Percentiles rank a stretch among this genome's conserved stretches.
Evolutionary conservation across 164 flowering plant species (phyloP).

Genomic region (Cinnamomum chago): DNA sequence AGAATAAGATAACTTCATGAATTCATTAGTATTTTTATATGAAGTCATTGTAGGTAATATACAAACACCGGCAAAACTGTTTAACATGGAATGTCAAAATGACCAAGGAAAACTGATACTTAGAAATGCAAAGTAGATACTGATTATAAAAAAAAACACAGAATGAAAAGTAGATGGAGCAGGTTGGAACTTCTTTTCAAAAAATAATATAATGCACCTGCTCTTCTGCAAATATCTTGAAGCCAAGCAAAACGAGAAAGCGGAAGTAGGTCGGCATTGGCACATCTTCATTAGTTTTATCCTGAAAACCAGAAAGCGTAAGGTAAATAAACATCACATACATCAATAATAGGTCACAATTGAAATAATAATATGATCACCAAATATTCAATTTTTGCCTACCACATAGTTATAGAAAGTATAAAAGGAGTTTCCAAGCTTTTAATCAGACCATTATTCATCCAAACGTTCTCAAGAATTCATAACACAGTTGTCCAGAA

Average conservation of each 20-base stretch:
- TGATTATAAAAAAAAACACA: too few species aligned
- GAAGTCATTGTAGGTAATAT: not conserved
- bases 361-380: too few species aligned
- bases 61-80: not conserved
- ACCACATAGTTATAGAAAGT: too few species aligned
- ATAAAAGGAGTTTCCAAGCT: too few species aligned
- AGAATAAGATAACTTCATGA: not conserved
- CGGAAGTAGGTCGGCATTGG: slow-evolving; percentile 95
- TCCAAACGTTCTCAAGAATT: too few species aligned
- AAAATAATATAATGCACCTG: slow-evolving; percentile 38
- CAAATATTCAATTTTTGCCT: too few species aligned
- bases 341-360: not conserved
- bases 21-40: too few species aligned
- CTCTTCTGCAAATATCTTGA: slow-evolving; percentile 91
- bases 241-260: slow-evolving; percentile 88
- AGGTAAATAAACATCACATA: not conserved
- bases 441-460: too few species aligned
- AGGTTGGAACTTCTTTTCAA: not conserved
- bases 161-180: not conserved
- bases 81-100: not conserved
- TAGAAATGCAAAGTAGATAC: not conserved
- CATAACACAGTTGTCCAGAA: too few species aligned
- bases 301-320: slow-evolving; percentile 38
- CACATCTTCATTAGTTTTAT: slow-evolving; percentile 49
- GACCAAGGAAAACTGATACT: not conserved